Evolutionary conservation across 306 rosid genomes (phyloP).

Genomic region (Castanopsis chinensis): DNA sequence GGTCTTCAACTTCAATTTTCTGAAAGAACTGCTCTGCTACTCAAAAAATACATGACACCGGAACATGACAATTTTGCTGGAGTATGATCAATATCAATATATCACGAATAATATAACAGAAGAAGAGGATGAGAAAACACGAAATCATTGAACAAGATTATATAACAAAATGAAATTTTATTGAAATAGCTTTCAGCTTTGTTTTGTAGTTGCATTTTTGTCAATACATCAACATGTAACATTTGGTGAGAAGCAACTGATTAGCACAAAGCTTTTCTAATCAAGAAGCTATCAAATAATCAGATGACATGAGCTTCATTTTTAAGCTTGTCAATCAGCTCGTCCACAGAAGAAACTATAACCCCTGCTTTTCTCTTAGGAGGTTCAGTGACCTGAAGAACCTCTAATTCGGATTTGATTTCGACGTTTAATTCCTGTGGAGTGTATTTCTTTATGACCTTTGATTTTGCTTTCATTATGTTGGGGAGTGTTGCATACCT

Average conservation of each 20-base stretch:
- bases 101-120: not conserved
- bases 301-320: slow-evolving; percentile 78
- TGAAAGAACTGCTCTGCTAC: too few species aligned
- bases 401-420: slow-evolving; percentile 67
- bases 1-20: too few species aligned
- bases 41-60: too few species aligned
- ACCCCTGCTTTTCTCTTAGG: slow-evolving; percentile 92
- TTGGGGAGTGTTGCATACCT: slow-evolving; percentile 94
- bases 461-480: slow-evolving; percentile 96
- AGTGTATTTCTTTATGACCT: slow-evolving; percentile 68
- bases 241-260: slow-evolving; percentile 16
- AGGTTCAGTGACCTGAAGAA: slow-evolving; percentile 78
- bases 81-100: too few species aligned
- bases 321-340: slow-evolving; percentile 81
- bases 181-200: not conserved
- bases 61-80: too few species aligned
- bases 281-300: slow-evolving; percentile 4
- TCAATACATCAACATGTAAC: slow-evolving; percentile 4
- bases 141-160: not conserved
- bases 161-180: not conserved
- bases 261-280: not conserved
- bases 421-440: slow-evolving; percentile 77
- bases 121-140: not conserved
- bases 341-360: slow-evolving; percentile 78
- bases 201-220: not conserved